These are phyloP conservation scores for Periconia digitata DNA, from an alignment of 2,329 filamentous ascomycete species.

Conservation along the genomic window DNA sequence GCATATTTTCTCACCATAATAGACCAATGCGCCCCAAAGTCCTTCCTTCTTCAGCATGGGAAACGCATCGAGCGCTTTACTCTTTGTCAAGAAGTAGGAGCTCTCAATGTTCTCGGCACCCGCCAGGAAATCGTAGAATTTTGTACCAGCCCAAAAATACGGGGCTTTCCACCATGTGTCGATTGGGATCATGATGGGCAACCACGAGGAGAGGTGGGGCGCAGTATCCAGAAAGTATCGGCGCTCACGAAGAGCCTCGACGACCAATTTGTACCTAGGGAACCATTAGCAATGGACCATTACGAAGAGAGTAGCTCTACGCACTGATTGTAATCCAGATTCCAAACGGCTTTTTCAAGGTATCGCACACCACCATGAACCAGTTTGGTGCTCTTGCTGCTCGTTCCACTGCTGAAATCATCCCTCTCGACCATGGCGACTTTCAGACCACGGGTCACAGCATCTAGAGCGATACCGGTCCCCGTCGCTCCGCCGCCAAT, in stretches of 20 bases:
- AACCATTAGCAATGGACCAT: conserved; percentile 8
- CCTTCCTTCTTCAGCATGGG: conserved; percentile 83
- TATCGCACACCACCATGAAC: conserved; percentile 85
- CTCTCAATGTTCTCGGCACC: conserved; percentile 85
- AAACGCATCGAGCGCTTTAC: conserved; percentile 83
- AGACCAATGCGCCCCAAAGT: conserved; percentile 79
- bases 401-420: conserved; percentile 80
- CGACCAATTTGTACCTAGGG: conserved; percentile 66
- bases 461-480: conserved; percentile 78
- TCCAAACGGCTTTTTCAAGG: conserved; percentile 83
- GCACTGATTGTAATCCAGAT: conserved; percentile 79
- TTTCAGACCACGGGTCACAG: conserved; percentile 74
- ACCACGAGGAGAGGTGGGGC: conserved; percentile 76
- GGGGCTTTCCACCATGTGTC: conserved; percentile 83
- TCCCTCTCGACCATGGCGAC: conserved; percentile 81
- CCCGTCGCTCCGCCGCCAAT: conserved; percentile 81
- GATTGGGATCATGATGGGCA: conserved; percentile 81
- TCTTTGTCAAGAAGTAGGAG: conserved; percentile 84
- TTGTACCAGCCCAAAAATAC: conserved; percentile 77
- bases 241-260: conserved; percentile 78
- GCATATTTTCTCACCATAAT: conserved; percentile 62
- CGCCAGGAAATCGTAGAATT: conserved; percentile 82
- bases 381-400: conserved; percentile 84
- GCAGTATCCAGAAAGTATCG: conserved; percentile 83
- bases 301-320: conserved; percentile 10